Percentiles rank a stretch among this genome's conserved stretches.
These are phyloP conservation scores for Orbilia quercus DNA, from an alignment of 2,329 filamentous ascomycete species.

Conservation along the genomic window DNA sequence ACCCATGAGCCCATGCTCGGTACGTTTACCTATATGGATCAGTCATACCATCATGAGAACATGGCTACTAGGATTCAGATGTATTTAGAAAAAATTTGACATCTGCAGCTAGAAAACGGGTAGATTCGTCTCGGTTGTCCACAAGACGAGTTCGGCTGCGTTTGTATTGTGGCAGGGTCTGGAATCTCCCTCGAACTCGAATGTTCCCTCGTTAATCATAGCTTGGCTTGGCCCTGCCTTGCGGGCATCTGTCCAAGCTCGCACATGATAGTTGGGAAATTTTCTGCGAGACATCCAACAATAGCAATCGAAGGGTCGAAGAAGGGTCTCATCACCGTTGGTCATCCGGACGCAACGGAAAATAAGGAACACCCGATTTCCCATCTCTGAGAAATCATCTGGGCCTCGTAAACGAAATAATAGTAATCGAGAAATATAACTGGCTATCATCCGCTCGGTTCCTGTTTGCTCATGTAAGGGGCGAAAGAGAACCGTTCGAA, in stretches of 20 bases:
- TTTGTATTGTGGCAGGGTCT: slow-evolving; percentile 35
- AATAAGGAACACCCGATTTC: slow-evolving; percentile 47
- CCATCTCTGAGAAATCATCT: slow-evolving; percentile 42
- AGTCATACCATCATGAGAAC: slow-evolving; percentile 48
- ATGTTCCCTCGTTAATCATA: slow-evolving; percentile 25
- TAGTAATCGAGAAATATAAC: slow-evolving; percentile 43
- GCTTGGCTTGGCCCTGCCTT: slow-evolving; percentile 5
- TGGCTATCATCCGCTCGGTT: slow-evolving; percentile 47
- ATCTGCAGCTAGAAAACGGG: slow-evolving; percentile 51
- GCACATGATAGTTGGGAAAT: too few species aligned
- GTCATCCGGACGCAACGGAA: slow-evolving; percentile 42
- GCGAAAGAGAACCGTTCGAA: slow-evolving; percentile 46
- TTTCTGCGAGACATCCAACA: slow-evolving; percentile 35
- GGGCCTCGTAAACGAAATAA: slow-evolving; percentile 12
- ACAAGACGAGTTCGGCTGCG: slow-evolving; percentile 45
- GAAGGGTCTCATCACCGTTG: slow-evolving; percentile 20
- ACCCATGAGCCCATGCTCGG: slow-evolving; percentile 38
- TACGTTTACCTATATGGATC: slow-evolving; percentile 38
- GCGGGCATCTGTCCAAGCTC: too few species aligned
- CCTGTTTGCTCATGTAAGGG: slow-evolving; percentile 57
- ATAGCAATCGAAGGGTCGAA: slow-evolving; percentile 18
- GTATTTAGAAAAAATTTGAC: slow-evolving; percentile 40
- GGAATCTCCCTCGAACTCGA: slow-evolving; percentile 7
- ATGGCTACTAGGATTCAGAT: slow-evolving; percentile 42
- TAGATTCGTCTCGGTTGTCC: slow-evolving; percentile 45